These are phyloP conservation scores for Solanum lycopersicoides DNA, from an alignment of 257 asterid species.

Conservation along the genomic window DNA sequence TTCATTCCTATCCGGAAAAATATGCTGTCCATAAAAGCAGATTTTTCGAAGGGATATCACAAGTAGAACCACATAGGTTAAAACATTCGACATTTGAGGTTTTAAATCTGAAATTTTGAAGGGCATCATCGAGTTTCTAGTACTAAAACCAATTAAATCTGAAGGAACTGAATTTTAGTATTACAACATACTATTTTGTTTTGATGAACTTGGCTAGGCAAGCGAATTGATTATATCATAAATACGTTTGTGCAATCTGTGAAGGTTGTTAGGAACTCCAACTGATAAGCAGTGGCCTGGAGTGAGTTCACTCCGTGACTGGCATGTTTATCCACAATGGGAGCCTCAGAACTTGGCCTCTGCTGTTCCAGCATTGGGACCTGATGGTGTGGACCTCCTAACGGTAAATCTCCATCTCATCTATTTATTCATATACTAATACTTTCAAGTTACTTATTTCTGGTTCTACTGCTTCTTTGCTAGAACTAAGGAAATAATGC, in stretches of 20 bases:
- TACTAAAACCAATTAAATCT: background rate
- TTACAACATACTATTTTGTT: background rate
- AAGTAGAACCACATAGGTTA: background rate
- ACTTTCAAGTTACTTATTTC: background rate
- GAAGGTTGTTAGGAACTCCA: conserved; percentile 90
- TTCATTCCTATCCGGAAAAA: background rate
- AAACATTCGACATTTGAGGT: background rate
- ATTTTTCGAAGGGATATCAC: background rate
- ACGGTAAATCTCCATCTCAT: conserved; percentile 25
- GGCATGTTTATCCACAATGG: conserved; percentile 98
- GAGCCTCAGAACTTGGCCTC: conserved; percentile 75
- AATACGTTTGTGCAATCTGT: background rate
- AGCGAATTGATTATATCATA: background rate
- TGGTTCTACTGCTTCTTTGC: background rate
- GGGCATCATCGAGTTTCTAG: background rate
- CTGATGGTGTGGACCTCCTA: conserved; percentile 86
- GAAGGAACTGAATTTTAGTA: background rate
- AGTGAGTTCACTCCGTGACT: conserved; percentile 64
- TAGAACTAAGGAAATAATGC: background rate
- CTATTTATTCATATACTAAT: background rate
- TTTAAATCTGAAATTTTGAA: background rate
- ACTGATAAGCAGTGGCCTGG: conserved; percentile 87
- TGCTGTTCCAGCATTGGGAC: conserved; percentile 67
- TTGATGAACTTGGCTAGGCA: background rate
- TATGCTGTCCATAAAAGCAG: background rate